Evolutionary conservation across 1,284 basidiomycete genomes (phyloP), one percentile per base, ranked within the genome.

Genomic region (Microbotryum intermedium): DNA sequence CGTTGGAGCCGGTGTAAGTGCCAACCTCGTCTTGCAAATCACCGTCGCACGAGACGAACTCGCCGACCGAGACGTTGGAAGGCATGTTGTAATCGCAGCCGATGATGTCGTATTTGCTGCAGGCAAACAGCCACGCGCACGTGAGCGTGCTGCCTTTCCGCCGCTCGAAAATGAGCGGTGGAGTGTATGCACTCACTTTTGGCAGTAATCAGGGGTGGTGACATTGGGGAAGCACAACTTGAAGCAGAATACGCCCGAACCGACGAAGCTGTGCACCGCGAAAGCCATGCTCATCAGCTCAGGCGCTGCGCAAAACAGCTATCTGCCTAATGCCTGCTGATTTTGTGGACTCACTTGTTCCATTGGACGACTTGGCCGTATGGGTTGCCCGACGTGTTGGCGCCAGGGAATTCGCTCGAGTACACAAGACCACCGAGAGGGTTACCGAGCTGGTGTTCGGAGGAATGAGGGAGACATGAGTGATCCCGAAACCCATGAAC

Each of bases 1-100:
- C 64, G 30, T 55, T 49, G 1, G 52, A 28, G 28, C 52, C 62
- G 1, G 59, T 57, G 75, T 83, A 84, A 55, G 80, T 72, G 39
- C 82, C 82, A 47, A 81, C 81, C 68, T 78, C 79, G 67, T 81
- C 80, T 74, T 84, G 82, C 68, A 82, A 78, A 23, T 87, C 85
- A 45, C 83, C 82, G 5, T 79, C 72, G 73, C 85, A 87, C 30
- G 78, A 75, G 64, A 82, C 79, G 69, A 86, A 87, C 0, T 77
- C 78, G 25, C 79, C 79, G 47, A 80, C 76, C 58, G 77, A 74
- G 34, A 83, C 83, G 44, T 78, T 77, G 65, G 81, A 83, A 18
- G 85, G 85, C 16, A 79, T 82, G 71, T 87, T 87, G 76, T 82
- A 87, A 11, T 69, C 71, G 68, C 85, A 87, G 1, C 86, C 85